Percentiles rank a stretch among this genome's conserved stretches.
Conservation (phyloP, 1,284 basidiomycete genomes). For the Tilletia caries region DNA sequence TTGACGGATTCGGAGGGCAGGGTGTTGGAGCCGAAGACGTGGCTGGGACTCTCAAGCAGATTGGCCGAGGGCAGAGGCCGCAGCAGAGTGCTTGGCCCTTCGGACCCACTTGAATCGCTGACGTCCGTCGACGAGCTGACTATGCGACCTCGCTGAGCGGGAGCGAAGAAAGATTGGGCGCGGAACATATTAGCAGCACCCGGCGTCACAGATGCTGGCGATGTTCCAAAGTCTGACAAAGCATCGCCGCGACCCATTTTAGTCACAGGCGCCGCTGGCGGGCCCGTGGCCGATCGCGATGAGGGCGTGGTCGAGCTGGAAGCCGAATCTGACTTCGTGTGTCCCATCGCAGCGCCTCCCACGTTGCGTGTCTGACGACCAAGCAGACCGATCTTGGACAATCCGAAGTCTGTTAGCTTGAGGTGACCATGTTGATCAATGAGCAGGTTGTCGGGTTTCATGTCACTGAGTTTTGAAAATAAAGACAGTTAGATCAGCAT, state of each 20-base stretch:
- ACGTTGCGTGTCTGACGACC: slow-evolving; percentile 69
- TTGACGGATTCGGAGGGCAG: slow-evolving; percentile 30
- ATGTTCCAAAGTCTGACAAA: slow-evolving; percentile 5
- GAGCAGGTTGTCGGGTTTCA: slow-evolving; percentile 96
- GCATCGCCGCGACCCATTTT: background rate
- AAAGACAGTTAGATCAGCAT: background rate
- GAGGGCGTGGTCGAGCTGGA: slow-evolving; percentile 6
- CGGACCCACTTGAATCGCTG: slow-evolving; percentile 41
- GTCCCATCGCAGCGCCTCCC: slow-evolving; percentile 4
- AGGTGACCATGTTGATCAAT: slow-evolving; percentile 94
- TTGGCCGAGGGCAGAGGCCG: slow-evolving; percentile 3
- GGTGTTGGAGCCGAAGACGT: slow-evolving; percentile 32
- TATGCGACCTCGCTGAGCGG: slow-evolving; percentile 29
- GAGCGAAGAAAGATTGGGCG: slow-evolving; percentile 36
- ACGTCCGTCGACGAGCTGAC: slow-evolving; percentile 40
- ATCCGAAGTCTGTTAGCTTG: slow-evolving; percentile 95
- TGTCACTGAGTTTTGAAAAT: slow-evolving; percentile 64
- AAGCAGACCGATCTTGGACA: slow-evolving; percentile 92
- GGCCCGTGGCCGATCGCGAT: background rate
- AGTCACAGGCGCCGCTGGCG: background rate
- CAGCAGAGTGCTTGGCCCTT: slow-evolving; percentile 15
- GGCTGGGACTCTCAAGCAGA: slow-evolving; percentile 38
- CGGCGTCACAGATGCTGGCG: background rate
- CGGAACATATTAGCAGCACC: slow-evolving; percentile 22
- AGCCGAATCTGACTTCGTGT: slow-evolving; percentile 13